Conservation (phyloP, 2,329 filamentous ascomycete species). For the Hymenoscyphus fraxineus region DNA sequence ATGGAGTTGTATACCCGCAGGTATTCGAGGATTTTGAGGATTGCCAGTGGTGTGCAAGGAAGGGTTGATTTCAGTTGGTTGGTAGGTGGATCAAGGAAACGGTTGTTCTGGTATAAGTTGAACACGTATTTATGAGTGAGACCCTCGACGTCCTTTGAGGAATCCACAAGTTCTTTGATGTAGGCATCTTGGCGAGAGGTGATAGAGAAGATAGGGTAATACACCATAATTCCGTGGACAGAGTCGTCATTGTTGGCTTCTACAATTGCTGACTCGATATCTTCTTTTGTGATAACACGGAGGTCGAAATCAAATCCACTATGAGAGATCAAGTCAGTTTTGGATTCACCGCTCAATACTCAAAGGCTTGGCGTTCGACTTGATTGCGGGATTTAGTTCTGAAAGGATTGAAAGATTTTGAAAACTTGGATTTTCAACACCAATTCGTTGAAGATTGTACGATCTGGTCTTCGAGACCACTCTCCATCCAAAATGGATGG, state of each 20-base stretch:
- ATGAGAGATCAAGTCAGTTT: conserved; percentile 16
- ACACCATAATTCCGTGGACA: conserved; percentile 90
- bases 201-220: conserved; percentile 88
- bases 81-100: conserved; percentile 77
- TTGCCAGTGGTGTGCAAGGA: conserved; percentile 90
- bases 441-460: too few species aligned
- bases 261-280: conserved; percentile 84
- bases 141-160: conserved; percentile 92
- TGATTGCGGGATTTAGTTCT: too few species aligned
- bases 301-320: conserved; percentile 90
- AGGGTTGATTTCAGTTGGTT: conserved; percentile 86
- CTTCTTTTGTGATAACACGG: conserved; percentile 77
- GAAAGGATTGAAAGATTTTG: too few species aligned
- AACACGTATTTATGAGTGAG: conserved; percentile 90
- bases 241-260: conserved; percentile 73
- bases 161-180: conserved; percentile 87
- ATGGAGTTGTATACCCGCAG: conserved; percentile 96
- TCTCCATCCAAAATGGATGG: too few species aligned
- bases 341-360: too few species aligned
- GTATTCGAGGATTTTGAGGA: conserved; percentile 96
- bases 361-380: too few species aligned
- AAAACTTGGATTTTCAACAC: too few species aligned
- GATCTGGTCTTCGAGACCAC: too few species aligned
- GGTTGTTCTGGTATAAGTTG: conserved; percentile 99
- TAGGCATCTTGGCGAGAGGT: conserved; percentile 88